Conservation (phyloP, 176 grass and related monocot genomes). For the Lolium rigidum region DNA sequence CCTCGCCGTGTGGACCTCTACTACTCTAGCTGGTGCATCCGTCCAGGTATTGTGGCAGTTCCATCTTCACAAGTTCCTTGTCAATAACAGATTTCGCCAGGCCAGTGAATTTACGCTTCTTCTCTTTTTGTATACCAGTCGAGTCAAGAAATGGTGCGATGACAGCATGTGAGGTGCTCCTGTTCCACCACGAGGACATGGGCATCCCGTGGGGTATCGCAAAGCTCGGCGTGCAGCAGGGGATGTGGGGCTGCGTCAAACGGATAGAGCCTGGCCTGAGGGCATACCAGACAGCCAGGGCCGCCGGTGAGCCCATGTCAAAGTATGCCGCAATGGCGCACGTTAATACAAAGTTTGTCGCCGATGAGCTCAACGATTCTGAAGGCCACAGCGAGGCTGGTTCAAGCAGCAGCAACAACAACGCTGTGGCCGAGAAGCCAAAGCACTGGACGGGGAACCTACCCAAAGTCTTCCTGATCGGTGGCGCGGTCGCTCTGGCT, state of each 20-base stretch:
- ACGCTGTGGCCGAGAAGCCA: constrained; percentile 53
- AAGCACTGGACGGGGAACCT: constrained; percentile 74
- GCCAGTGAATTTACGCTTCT: constrained; percentile 3
- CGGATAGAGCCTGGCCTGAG: constrained; percentile 80
- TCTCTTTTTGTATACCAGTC: constrained; percentile 45
- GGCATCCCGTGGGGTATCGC: constrained; percentile 89
- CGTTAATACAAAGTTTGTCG: constrained; percentile 67
- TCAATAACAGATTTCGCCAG: background rate
- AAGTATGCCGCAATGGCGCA: constrained; percentile 64
- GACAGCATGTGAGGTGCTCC: constrained; percentile 90
- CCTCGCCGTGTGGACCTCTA: constrained; percentile 93
- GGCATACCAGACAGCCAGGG: constrained; percentile 72
- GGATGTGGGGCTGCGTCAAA: constrained; percentile 92
- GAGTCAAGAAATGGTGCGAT: constrained; percentile 82
- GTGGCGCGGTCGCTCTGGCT: constrained; percentile 70
- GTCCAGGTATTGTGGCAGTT: constrained; percentile 60
- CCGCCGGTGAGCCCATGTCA: constrained; percentile 55
- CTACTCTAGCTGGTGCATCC: constrained; percentile 99
- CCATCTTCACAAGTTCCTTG: background rate
- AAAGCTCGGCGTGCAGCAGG: constrained; percentile 83
- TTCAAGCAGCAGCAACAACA: constrained; percentile 47
- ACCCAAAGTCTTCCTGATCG: constrained; percentile 66
- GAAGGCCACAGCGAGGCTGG: constrained; percentile 33
- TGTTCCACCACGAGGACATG: constrained; percentile 98
- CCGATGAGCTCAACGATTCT: constrained; percentile 42